phyloP scores from a whole-genome alignment of 768 basidiomycete species.

The Albatrellus ellisii region DNA sequence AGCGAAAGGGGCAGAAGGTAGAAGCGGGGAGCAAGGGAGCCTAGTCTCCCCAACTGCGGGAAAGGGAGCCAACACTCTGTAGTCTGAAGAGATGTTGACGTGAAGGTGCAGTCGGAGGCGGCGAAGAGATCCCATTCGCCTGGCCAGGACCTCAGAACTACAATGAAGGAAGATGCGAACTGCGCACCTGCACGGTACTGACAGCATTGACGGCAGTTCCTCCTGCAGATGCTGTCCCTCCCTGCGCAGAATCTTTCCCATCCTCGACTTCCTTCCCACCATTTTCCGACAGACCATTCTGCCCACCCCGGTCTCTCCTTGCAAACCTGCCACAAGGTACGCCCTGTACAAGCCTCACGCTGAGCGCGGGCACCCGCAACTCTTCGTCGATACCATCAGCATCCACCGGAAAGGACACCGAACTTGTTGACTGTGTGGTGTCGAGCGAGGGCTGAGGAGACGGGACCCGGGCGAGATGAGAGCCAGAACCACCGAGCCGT shows the following conservation, averaged over 20 bases:
- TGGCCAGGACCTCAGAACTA: neutral
- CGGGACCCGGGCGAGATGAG: slow-evolving; percentile 18
- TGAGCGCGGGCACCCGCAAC: slow-evolving; percentile 17
- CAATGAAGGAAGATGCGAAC: neutral
- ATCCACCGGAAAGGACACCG: slow-evolving; percentile 18
- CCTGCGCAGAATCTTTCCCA: neutral
- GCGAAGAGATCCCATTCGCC: neutral
- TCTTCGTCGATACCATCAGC: slow-evolving; percentile 19
- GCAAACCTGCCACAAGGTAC: slow-evolving; percentile 12
- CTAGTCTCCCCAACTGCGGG: slow-evolving; percentile 4
- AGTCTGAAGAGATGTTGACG: neutral
- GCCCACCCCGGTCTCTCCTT: slow-evolving; percentile 9
- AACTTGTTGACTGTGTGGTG: slow-evolving; percentile 19
- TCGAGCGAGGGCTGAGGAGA: slow-evolving; percentile 18
- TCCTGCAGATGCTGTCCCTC: neutral
- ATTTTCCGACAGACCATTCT: neutral
- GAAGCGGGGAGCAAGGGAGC: too few relatives aligned
- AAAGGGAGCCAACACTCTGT: slow-evolving; percentile 2
- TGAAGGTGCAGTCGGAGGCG: neutral
- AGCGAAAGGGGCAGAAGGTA: too few relatives aligned
- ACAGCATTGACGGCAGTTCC: neutral
- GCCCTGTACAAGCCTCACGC: slow-evolving; percentile 19
- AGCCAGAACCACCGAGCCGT: slow-evolving; percentile 15
- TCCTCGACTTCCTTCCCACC: neutral
- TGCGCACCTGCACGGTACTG: neutral